Base-by-base conservation (phyloP, 257 asterid species). In the Oldenlandia corymbosa region DNA sequence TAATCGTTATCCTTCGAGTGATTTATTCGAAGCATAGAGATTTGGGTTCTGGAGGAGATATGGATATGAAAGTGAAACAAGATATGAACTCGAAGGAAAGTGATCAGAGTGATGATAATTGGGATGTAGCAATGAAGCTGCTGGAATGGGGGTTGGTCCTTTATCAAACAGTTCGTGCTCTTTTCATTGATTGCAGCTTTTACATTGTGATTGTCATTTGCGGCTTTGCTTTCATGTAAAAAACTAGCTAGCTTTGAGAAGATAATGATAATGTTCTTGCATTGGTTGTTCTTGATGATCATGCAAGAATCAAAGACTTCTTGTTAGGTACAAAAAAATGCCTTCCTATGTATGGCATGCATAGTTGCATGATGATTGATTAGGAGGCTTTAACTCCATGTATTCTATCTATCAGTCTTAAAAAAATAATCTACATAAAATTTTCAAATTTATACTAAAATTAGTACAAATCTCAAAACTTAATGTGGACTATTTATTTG, bases 151-250 rank as follows among this genome's bases (percentile, higher is more conserved):
- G 94, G 5, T 57, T 91, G 60, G 94, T 88, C 13, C 21, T 86
- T 60, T 81, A 88, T 75, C 94, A 86, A 71, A 61, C 76, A 16
- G 27, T 81, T 5, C 75, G 90, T 7, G 90, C 84, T 11, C 24
- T 83, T 60, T 91, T 88, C 76, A 81, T 86, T 20, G 94, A 91
- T 60, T 86, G 85, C 80, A 86, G 96, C 60, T 83, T 88, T 58
- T 88, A 86, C 60, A 26, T 79, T 74, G 95, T 78, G 23, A 70
- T 86, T 65, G 85, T 88, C 18, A 71, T 83, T 5, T 81, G 84
- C 58, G 96, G 91, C 60, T 81, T 86, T 71, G 77, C 88, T 62
- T 64, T 86, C 49, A 24, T 83, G 66, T 78, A 65, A 55, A 11
- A 23, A 20, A 21, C 23, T 42, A 0, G 48, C 3, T 10, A 41